Evolutionary conservation across 805 yeast genomes (phyloP).

Genomic region (Candida ortonii): DNA sequence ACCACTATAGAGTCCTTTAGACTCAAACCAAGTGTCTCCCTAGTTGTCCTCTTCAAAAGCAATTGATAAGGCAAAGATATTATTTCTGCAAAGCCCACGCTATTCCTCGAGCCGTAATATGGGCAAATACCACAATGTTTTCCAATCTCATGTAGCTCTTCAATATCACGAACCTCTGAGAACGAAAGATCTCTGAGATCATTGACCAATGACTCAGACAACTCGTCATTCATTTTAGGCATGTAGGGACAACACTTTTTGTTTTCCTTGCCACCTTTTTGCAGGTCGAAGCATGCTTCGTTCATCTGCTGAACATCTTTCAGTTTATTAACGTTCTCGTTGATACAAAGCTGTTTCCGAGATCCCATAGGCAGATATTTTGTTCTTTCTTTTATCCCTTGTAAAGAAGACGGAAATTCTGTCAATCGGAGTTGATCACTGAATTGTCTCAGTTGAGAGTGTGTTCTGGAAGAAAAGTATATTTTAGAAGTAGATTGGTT

Average conservation of each 20-base stretch:
- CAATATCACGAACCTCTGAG: slow-evolving; percentile 68
- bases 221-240: slow-evolving; percentile 34
- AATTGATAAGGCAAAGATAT: slow-evolving; percentile 85
- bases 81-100: slow-evolving; percentile 61
- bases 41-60: slow-evolving; percentile 56
- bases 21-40: slow-evolving; percentile 57
- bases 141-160: slow-evolving; percentile 69
- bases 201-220: slow-evolving; percentile 31
- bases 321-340: slow-evolving; percentile 54
- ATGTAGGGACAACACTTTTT: slow-evolving; percentile 40
- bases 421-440: slow-evolving; percentile 67
- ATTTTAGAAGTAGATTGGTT: slow-evolving; percentile 46
- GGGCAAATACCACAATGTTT: slow-evolving; percentile 63
- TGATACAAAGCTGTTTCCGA: slow-evolving; percentile 79
- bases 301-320: slow-evolving; percentile 56
- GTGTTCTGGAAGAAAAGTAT: slow-evolving; percentile 81
- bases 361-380: slow-evolving; percentile 79
- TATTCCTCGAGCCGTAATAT: slow-evolving; percentile 68
- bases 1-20: slow-evolving; percentile 66
- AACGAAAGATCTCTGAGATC: slow-evolving; percentile 55
- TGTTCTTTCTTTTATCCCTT: slow-evolving; percentile 44
- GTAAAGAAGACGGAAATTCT: slow-evolving; percentile 59
- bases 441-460: slow-evolving; percentile 82
- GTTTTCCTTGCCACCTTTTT: slow-evolving; percentile 33
- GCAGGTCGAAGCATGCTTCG: slow-evolving; percentile 77